These are phyloP conservation scores for Boletellus emodensis DNA, from an alignment of 768 basidiomycete species.

Conservation along the genomic window DNA sequence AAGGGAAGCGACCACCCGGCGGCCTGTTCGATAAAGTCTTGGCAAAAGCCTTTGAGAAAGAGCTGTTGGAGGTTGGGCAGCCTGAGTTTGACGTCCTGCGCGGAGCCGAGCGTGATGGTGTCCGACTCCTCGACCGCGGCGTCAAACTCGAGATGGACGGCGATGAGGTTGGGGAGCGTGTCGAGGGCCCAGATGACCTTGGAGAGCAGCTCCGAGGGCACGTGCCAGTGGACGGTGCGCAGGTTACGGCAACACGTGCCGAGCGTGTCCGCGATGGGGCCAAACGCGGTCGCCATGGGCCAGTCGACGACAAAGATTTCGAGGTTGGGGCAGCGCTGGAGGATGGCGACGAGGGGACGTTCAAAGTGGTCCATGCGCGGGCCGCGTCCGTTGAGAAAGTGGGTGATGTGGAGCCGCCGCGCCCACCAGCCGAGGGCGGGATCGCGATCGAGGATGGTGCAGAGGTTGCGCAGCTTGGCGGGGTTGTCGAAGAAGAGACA, in stretches of 20 bases:
- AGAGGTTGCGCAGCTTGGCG: constrained; percentile 48
- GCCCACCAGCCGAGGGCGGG: constrained; percentile 67
- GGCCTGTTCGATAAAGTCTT: constrained; percentile 68
- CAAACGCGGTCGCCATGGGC: constrained; percentile 57
- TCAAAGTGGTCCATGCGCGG: constrained; percentile 48
- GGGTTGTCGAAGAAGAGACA: constrained; percentile 67
- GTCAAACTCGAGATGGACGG: constrained; percentile 52
- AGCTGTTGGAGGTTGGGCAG: constrained; percentile 61
- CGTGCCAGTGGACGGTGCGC: constrained; percentile 58
- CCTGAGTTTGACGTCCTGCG: constrained; percentile 49
- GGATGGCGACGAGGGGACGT: constrained; percentile 52
- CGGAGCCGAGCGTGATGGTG: constrained; percentile 54
- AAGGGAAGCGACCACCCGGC: constrained; percentile 62
- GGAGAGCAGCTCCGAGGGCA: constrained; percentile 51
- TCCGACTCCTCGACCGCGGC: constrained; percentile 35
- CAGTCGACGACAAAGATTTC: constrained; percentile 69
- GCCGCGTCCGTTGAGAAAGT: constrained; percentile 41
- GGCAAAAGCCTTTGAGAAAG: constrained; percentile 54
- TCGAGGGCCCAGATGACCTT: constrained; percentile 73
- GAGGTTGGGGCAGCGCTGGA: constrained; percentile 66
- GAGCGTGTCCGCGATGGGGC: constrained; percentile 61
- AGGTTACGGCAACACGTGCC: constrained; percentile 48
- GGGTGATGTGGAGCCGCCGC: constrained; percentile 63
- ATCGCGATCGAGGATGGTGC: constrained; percentile 47
- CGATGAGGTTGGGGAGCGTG: constrained; percentile 52